Conservation (phyloP, 768 basidiomycete species). For the Hysterangium stoloniferum region DNA sequence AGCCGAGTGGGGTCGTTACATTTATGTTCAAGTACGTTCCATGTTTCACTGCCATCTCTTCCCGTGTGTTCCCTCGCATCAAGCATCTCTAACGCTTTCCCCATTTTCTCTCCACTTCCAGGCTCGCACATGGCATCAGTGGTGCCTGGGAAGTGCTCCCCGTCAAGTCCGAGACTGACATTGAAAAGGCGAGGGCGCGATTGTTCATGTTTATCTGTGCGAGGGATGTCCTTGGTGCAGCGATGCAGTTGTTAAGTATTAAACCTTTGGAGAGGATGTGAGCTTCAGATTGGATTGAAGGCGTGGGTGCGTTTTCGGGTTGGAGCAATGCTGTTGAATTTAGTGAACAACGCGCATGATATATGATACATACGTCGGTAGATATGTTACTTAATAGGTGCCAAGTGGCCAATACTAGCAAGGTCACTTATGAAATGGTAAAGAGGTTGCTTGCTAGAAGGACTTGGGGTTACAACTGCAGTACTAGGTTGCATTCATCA, state of each 20-base stretch:
- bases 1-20: conserved; percentile 88
- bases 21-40: conserved; percentile 30
- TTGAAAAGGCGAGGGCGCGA: conserved; percentile 71
- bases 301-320: too few relatives aligned
- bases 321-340: too few relatives aligned
- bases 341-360: too few relatives aligned
- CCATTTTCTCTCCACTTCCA: conserved; percentile 43
- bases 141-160: conserved; percentile 88
- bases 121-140: conserved; percentile 79
- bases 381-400: too few relatives aligned
- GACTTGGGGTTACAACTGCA: too few relatives aligned
- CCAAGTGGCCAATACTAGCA: too few relatives aligned
- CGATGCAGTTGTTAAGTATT: conserved; percentile 83
- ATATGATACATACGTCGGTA: too few relatives aligned
- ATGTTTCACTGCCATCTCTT: neutral
- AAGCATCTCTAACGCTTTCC: too few relatives aligned
- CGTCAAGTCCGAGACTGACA: conserved; percentile 65
- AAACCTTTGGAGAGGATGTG: conserved; percentile 91
- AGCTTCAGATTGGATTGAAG: neutral
- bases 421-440: too few relatives aligned
- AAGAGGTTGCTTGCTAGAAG: too few relatives aligned
- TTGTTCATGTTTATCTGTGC: conserved; percentile 87
- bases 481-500: too few relatives aligned
- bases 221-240: conserved; percentile 79
- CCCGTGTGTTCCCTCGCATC: too few relatives aligned